phyloP scores from a whole-genome alignment of 768 basidiomycete species.

The Tylopilus balloui region DNA sequence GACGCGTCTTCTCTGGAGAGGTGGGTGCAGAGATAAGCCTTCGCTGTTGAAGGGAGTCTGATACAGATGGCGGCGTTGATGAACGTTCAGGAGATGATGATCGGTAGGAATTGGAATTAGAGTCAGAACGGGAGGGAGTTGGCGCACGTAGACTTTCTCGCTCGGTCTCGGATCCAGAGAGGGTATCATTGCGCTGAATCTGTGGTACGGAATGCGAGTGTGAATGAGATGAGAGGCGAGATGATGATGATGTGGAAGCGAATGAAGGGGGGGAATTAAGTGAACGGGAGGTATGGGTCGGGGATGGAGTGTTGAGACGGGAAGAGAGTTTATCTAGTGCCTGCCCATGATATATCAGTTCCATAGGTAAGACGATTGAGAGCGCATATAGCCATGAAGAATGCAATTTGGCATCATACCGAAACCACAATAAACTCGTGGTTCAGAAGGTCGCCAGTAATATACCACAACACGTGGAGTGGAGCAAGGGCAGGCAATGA shows the following conservation, averaged over 20 bases:
- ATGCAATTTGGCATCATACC: slow-evolving; percentile 7
- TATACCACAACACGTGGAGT: slow-evolving; percentile 30
- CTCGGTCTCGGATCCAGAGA: slow-evolving; percentile 82
- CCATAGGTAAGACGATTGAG: neutral
- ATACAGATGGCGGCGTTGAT: slow-evolving; percentile 34
- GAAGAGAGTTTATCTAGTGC: slow-evolving; percentile 66
- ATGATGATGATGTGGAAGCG: slow-evolving; percentile 34
- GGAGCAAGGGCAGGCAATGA: slow-evolving; percentile 27
- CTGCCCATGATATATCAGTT: slow-evolving; percentile 31
- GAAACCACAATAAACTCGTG: neutral
- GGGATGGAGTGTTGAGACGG: slow-evolving; percentile 56
- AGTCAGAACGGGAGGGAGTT: slow-evolving; percentile 29
- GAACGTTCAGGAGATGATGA: slow-evolving; percentile 39
- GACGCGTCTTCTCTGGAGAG: slow-evolving; percentile 39
- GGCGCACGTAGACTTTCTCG: slow-evolving; percentile 49
- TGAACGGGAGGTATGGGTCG: slow-evolving; percentile 38
- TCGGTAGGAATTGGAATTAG: slow-evolving; percentile 29
- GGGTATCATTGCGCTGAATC: slow-evolving; percentile 33
- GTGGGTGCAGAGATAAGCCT: slow-evolving; percentile 48
- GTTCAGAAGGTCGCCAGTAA: slow-evolving; percentile 14
- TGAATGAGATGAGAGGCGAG: slow-evolving; percentile 34
- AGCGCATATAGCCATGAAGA: slow-evolving; percentile 20
- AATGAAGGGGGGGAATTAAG: slow-evolving; percentile 32
- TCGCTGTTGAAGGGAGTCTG: slow-evolving; percentile 29
- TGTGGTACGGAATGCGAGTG: slow-evolving; percentile 27